Percentiles rank a stretch among this genome's conserved stretches.
Evolutionary conservation across 2,329 filamentous ascomycete genomes (phyloP).

Genomic region (Chrysoporthe puriensis): DNA sequence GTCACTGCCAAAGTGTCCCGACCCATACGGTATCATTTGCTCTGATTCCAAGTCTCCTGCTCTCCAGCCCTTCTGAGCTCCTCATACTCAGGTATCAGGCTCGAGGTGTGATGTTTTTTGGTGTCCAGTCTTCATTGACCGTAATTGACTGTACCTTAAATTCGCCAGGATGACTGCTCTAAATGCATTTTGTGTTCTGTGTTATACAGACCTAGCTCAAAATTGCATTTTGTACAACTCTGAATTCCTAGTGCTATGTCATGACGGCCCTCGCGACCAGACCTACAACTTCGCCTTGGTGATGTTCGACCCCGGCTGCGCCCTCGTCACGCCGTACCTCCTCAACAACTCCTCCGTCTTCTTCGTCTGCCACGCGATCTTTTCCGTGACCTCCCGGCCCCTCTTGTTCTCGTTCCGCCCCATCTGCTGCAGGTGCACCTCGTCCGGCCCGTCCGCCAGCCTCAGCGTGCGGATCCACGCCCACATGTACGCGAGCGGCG

Average conservation of each 20-base stretch:
- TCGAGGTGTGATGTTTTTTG: too few relatives aligned
- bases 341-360: conserved; percentile 69
- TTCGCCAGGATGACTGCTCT: too few relatives aligned
- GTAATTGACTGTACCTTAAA: too few relatives aligned
- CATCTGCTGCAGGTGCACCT: conserved; percentile 87
- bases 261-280: neutral
- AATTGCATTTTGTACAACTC: neutral
- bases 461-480: conserved; percentile 78
- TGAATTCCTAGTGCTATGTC: neutral
- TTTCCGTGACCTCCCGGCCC: conserved; percentile 61
- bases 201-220: too few relatives aligned
- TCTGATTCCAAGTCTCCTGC: too few relatives aligned
- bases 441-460: conserved; percentile 92
- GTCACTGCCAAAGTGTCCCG: too few relatives aligned
- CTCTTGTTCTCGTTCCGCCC: conserved; percentile 79
- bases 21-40: too few relatives aligned
- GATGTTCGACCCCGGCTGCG: conserved; percentile 58
- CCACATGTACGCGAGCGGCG: conserved; percentile 85
- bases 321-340: conserved; percentile 53
- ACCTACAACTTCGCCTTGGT: conserved; percentile 50
- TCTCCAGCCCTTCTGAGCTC: too few relatives aligned
- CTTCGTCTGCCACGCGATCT: conserved; percentile 66
- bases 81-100: too few relatives aligned
- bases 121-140: too few relatives aligned
- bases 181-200: too few relatives aligned